A percentile compares a stretch with the other conserved stretches of the same genome.
Evolutionary conservation across 352 stramenopile genomes (phyloP).

Genomic region (Phytophthora agathidicida): DNA sequence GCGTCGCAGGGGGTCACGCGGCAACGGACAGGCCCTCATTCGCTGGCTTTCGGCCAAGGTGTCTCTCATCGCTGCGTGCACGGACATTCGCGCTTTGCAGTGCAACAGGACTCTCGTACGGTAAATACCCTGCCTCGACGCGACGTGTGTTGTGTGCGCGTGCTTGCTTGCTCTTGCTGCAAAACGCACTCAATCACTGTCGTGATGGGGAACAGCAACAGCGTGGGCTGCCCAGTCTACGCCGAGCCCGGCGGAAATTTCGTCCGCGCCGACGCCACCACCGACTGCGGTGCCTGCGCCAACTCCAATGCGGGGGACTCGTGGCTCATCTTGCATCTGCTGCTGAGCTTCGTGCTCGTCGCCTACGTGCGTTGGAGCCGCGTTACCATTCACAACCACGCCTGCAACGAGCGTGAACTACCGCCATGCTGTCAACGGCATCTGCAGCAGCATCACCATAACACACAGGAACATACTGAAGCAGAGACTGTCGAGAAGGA

Average conservation of each 20-base stretch:
- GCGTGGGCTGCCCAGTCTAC: constrained; percentile 25
- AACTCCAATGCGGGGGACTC: constrained; percentile 8
- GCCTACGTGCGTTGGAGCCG: constrained; percentile 50
- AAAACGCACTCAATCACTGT: not conserved
- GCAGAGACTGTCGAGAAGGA: constrained; percentile 6
- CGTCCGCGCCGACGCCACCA: constrained; percentile 22
- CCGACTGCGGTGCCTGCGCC: constrained; percentile 22
- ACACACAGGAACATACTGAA: not conserved
- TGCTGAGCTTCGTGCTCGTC: constrained; percentile 50
- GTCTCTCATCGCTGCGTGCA: not conserved
- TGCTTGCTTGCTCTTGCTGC: constrained; percentile 1
- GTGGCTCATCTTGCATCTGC: constrained; percentile 45
- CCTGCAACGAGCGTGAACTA: constrained; percentile 22
- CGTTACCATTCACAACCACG: constrained; percentile 35
- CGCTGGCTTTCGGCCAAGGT: constrained; percentile 23
- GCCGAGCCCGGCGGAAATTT: constrained; percentile 27
- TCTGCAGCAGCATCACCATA: constrained; percentile 17
- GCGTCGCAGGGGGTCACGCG: constrained; percentile 15
- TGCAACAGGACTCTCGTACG: constrained; percentile 13
- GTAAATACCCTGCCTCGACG: not conserved
- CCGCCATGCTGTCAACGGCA: constrained; percentile 22
- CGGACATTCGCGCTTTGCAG: constrained; percentile 21
- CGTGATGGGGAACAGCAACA: constrained; percentile 27
- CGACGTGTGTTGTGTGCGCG: no score
- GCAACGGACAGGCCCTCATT: constrained; percentile 35